phyloP scores from a whole-genome alignment of 352 stramenopile species.

The Phytophthora idaei region DNA sequence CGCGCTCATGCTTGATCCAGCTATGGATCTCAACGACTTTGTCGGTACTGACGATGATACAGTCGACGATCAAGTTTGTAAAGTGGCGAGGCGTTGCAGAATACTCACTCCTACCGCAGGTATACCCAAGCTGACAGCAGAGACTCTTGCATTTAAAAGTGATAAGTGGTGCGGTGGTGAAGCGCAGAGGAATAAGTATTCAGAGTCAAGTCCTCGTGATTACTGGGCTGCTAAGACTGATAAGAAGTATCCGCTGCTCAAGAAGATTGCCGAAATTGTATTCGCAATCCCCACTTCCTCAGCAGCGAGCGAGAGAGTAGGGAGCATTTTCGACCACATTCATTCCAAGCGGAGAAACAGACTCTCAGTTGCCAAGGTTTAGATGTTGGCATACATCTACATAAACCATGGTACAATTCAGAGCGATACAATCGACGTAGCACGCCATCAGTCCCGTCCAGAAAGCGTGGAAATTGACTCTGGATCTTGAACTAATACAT shows the following conservation, averaged over 20 bases:
- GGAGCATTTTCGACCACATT: slow-evolving; percentile 20
- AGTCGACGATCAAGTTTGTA: slow-evolving; percentile 8
- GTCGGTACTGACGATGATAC: slow-evolving; percentile 9
- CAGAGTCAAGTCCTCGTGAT: background rate
- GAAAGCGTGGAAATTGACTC: slow-evolving; percentile 4
- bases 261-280: slow-evolving; percentile 11
- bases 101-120: too few relatives aligned
- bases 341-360: slow-evolving; percentile 17
- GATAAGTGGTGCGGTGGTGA: slow-evolving; percentile 12
- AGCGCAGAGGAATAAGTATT: slow-evolving; percentile 4
- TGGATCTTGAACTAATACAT: too few relatives aligned
- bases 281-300: slow-evolving; percentile 14
- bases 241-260: slow-evolving; percentile 5
- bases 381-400: slow-evolving; percentile 17
- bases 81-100: background rate
- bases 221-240: slow-evolving; percentile 3
- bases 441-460: slow-evolving; percentile 6
- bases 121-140: too few relatives aligned
- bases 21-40: slow-evolving; percentile 10
- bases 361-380: slow-evolving; percentile 11
- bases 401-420: slow-evolving; percentile 11
- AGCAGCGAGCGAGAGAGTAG: slow-evolving; percentile 13
- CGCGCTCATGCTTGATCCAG: slow-evolving; percentile 7
- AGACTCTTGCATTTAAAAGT: slow-evolving; percentile 11
- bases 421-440: slow-evolving; percentile 7